A percentile compares a stretch with the other conserved stretches of the same genome.
Evolutionary conservation across 768 basidiomycete species (phyloP).

Genomic region (Nidula microcarpa): DNA sequence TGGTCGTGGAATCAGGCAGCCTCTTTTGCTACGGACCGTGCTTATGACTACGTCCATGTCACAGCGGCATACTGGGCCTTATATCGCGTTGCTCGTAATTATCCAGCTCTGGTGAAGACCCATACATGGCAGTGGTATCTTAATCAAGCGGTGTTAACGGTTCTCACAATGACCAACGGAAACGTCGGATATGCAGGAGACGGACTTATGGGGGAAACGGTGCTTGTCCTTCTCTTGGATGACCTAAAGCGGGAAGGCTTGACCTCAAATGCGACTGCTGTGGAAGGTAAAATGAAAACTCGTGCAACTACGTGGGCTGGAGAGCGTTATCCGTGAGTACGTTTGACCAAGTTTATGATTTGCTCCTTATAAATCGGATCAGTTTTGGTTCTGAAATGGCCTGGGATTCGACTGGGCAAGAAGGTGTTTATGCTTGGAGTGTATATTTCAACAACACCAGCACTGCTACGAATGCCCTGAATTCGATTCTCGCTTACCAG

Average conservation of each 20-base stretch:
- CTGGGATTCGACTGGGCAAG: slow-evolving; percentile 55
- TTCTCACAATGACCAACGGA: slow-evolving; percentile 41
- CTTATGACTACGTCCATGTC: slow-evolving; percentile 52
- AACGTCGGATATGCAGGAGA: slow-evolving; percentile 40
- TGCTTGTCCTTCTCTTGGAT: slow-evolving; percentile 39
- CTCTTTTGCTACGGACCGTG: slow-evolving; percentile 44
- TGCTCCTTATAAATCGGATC: not conserved
- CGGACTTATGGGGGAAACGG: slow-evolving; percentile 59
- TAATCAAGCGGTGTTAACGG: slow-evolving; percentile 49
- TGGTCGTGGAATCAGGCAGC: slow-evolving; percentile 54
- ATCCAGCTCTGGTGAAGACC: slow-evolving; percentile 41
- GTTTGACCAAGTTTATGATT: not conserved
- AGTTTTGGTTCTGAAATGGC: slow-evolving; percentile 62
- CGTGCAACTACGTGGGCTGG: slow-evolving; percentile 43
- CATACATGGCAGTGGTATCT: slow-evolving; percentile 58
- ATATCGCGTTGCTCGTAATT: slow-evolving; percentile 56
- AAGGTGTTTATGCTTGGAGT: slow-evolving; percentile 53
- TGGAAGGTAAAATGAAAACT: slow-evolving; percentile 43
- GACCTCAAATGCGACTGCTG: slow-evolving; percentile 40
- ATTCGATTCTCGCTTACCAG: slow-evolving; percentile 55
- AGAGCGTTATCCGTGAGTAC: slow-evolving; percentile 46
- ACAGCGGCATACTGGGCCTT: slow-evolving; percentile 51
- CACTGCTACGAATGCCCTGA: slow-evolving; percentile 48
- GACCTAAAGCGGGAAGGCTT: slow-evolving; percentile 52
- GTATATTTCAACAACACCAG: slow-evolving; percentile 49